These are phyloP conservation scores for Colletotrichum neosansevieriae DNA, from an alignment of 2,329 filamentous ascomycete genomes.

Conservation along the genomic window DNA sequence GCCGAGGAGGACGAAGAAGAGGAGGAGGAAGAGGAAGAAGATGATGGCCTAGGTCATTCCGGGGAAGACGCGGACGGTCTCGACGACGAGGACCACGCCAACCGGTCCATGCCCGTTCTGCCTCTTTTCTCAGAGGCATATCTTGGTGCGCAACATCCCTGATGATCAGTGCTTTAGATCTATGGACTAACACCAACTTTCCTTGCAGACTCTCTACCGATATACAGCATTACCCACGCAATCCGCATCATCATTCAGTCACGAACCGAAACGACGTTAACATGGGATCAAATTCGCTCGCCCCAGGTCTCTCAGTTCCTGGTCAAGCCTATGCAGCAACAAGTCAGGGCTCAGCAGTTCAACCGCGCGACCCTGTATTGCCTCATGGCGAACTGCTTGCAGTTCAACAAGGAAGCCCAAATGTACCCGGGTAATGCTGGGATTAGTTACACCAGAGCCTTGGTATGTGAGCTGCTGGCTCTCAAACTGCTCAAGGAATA, in stretches of 20 bases:
- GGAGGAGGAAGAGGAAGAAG: constrained; percentile 51
- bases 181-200: background rate
- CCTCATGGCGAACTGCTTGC: constrained; percentile 91
- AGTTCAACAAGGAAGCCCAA: constrained; percentile 90
- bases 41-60: constrained; percentile 37
- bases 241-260: constrained; percentile 87
- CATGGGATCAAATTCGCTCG: constrained; percentile 96
- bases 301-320: constrained; percentile 96
- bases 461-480: constrained; percentile 90
- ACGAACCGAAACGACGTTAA: constrained; percentile 89
- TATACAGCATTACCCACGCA: constrained; percentile 91
- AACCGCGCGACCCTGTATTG: constrained; percentile 89
- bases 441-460: constrained; percentile 83
- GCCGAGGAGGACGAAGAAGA: constrained; percentile 67
- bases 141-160: constrained; percentile 67
- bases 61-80: constrained; percentile 50
- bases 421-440: constrained; percentile 86
- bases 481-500: constrained; percentile 93
- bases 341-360: constrained; percentile 86
- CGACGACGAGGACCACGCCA: constrained; percentile 51
- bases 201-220: constrained; percentile 79
- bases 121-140: constrained; percentile 86
- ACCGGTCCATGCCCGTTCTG: constrained; percentile 59
- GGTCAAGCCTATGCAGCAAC: constrained; percentile 93
- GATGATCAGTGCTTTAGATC: too few relatives aligned